Evolutionary conservation across 1,284 basidiomycete species (phyloP).

Genomic region (Phenoliferia sp.): DNA sequence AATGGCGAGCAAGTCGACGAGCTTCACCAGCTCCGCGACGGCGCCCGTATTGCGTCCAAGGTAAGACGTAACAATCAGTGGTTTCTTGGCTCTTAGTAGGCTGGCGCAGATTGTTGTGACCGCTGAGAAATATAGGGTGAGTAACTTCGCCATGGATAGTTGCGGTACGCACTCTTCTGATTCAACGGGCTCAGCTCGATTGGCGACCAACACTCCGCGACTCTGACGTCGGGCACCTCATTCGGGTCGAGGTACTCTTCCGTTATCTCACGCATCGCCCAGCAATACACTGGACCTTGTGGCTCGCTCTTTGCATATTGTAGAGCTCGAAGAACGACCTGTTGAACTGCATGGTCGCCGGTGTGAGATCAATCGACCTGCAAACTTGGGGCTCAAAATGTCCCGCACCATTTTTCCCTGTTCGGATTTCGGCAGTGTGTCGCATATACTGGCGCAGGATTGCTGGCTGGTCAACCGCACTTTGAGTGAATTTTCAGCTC

Average conservation of each 20-base stretch:
- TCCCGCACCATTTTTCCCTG: conserved; percentile 43
- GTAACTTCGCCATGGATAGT: background rate
- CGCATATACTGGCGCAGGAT: conserved; percentile 70
- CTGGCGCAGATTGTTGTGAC: conserved; percentile 32
- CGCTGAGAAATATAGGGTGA: conserved; percentile 39
- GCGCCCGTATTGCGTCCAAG: conserved; percentile 56
- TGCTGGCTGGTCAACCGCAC: conserved; percentile 61
- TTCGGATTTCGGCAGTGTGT: conserved; percentile 56
- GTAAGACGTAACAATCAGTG: conserved; percentile 61
- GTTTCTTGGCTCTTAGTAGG: conserved; percentile 46
- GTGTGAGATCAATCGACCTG: too few species aligned
- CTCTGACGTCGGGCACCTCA: conserved; percentile 14
- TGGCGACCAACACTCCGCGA: conserved; percentile 47
- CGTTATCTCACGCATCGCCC: conserved; percentile 63
- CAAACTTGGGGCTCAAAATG: too few species aligned
- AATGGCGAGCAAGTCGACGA: conserved; percentile 54
- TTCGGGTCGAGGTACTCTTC: conserved; percentile 56
- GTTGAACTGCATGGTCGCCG: conserved; percentile 20
- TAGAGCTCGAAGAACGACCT: conserved; percentile 53
- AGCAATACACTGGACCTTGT: conserved; percentile 62
- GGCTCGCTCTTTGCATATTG: conserved; percentile 62
- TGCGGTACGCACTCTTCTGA: conserved; percentile 44
- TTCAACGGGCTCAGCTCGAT: conserved; percentile 53
- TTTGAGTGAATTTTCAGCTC: background rate
- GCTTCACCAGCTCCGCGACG: conserved; percentile 48